Evolutionary conservation across 2,329 filamentous ascomycete species (phyloP).

Genomic region (Calycina herbarum): DNA sequence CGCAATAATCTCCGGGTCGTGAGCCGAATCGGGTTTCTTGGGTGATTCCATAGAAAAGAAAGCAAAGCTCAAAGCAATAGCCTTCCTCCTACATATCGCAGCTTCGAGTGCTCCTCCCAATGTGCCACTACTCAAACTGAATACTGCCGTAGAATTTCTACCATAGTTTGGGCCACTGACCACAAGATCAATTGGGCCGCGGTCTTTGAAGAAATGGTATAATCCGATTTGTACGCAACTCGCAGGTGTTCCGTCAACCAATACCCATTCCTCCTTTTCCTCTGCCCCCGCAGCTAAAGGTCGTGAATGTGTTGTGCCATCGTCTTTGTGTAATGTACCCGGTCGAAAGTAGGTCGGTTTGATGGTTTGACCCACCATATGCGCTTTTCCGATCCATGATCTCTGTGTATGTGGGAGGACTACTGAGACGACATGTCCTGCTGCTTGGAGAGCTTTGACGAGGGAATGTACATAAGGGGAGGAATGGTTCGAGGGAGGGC

Average conservation of each 20-base stretch:
- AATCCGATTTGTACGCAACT: slow-evolving; percentile 81
- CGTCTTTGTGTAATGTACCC: slow-evolving; percentile 58
- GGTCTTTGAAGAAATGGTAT: slow-evolving; percentile 74
- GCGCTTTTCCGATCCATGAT: slow-evolving; percentile 98
- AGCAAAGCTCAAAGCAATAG: slow-evolving; percentile 85
- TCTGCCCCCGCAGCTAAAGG: slow-evolving; percentile 52
- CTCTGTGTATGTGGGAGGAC: slow-evolving; percentile 88
- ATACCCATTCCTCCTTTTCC: slow-evolving; percentile 72
- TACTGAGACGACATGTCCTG: slow-evolving; percentile 86
- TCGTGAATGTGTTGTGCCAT: slow-evolving; percentile 64
- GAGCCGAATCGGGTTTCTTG: slow-evolving; percentile 39
- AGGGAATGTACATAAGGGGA: slow-evolving; percentile 80
- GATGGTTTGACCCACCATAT: slow-evolving; percentile 87
- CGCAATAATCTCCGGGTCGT: slow-evolving; percentile 78
- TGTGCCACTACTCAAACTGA: slow-evolving; percentile 75
- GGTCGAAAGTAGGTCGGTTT: slow-evolving; percentile 82
- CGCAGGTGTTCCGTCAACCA: slow-evolving; percentile 79
- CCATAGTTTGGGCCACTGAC: slow-evolving; percentile 82
- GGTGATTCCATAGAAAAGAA: slow-evolving; percentile 73
- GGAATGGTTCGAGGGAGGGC: slow-evolving; percentile 73
- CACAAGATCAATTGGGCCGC: slow-evolving; percentile 72
- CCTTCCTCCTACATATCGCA: slow-evolving; percentile 65
- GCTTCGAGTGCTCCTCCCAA: slow-evolving; percentile 77
- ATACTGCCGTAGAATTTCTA: slow-evolving; percentile 77
- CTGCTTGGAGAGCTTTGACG: slow-evolving; percentile 66